These are phyloP conservation scores for Gigaspora rosea DNA, from an alignment of 192 early-diverging fungal species.

Conservation along the genomic window DNA sequence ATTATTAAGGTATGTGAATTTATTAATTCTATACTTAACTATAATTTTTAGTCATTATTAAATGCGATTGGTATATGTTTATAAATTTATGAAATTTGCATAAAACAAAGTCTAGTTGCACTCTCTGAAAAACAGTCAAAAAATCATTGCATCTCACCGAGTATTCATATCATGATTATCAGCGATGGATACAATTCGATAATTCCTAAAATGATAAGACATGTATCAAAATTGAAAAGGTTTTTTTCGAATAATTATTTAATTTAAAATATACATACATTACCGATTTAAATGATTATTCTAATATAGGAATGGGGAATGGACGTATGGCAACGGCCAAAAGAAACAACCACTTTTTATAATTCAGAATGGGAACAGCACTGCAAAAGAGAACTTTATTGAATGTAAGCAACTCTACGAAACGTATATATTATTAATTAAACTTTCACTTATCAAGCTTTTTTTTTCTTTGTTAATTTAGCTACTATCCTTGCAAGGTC, in stretches of 20 bases:
- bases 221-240: constrained; percentile 23
- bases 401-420: constrained; percentile 7
- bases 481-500: constrained; percentile 11
- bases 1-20: constrained; percentile 13
- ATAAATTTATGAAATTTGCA: background rate
- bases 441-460: background rate
- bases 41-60: background rate
- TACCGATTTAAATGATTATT: constrained; percentile 2
- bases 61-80: background rate
- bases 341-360: constrained; percentile 19
- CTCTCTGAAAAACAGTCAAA: constrained; percentile 10
- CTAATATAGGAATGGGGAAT: background rate
- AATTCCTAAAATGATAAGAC: constrained; percentile 4
- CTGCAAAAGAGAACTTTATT: background rate
- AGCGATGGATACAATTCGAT: constrained; percentile 5
- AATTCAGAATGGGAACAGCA: constrained; percentile 1
- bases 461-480: background rate
- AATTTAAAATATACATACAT: background rate
- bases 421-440: background rate
- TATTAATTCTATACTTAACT: background rate
- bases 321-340: constrained; percentile 10
- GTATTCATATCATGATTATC: constrained; percentile 16
- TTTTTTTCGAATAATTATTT: background rate
- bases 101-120: constrained; percentile 8
- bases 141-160: background rate